Conservation (phyloP, 257 asterid genomes). For the Handroanthus guayacan region DNA sequence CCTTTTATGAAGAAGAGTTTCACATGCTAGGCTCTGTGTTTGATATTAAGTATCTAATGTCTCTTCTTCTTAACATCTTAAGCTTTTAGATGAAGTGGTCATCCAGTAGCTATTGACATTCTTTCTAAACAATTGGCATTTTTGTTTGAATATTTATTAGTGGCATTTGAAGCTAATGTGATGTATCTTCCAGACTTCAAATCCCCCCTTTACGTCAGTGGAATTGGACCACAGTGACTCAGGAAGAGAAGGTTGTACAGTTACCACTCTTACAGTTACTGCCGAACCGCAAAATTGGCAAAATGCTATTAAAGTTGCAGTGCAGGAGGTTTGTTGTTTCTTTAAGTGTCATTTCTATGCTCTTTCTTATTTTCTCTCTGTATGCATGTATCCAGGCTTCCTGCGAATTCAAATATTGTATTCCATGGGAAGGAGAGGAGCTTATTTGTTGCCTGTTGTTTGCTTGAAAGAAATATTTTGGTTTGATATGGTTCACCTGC, state of each 20-base stretch:
- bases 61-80: too few species aligned
- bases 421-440: background rate
- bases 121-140: conserved; percentile 15
- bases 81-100: too few species aligned
- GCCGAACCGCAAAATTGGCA: conserved; percentile 98
- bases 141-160: conserved; percentile 21
- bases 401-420: background rate
- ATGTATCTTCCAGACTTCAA: conserved; percentile 79
- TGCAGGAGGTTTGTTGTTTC: conserved; percentile 85
- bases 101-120: background rate
- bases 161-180: conserved; percentile 43
- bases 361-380: conserved; percentile 14
- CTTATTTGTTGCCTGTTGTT: conserved; percentile 16
- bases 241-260: conserved; percentile 99
- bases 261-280: conserved; percentile 94
- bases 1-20: too few species aligned
- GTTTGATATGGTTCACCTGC: conserved; percentile 26
- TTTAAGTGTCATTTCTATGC: conserved; percentile 15
- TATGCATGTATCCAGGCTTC: conserved; percentile 3
- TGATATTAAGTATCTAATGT: too few species aligned
- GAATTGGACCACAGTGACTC: conserved; percentile 99
- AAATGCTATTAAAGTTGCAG: conserved; percentile 94
- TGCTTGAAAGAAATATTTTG: conserved; percentile 22
- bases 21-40: too few species aligned
- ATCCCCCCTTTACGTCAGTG: conserved; percentile 97